phyloP scores from a whole-genome alignment of 352 stramenopile species.

The Detonula confervacea region DNA sequence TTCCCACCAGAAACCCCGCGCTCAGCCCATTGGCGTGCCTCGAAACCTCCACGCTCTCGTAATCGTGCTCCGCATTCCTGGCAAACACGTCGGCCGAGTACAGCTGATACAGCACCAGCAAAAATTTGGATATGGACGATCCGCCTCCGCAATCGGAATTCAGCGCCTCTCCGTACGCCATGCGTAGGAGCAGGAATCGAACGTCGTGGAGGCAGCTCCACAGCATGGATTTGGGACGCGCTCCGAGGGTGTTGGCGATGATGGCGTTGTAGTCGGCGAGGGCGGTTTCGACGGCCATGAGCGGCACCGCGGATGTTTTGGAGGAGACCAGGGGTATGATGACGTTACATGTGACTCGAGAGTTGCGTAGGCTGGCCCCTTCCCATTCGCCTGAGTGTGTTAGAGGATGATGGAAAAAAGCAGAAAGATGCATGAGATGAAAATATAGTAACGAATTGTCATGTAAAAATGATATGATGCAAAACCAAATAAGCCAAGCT shows the following conservation, averaged over 20 bases:
- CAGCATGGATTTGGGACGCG: conserved; percentile 74
- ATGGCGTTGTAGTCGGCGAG: conserved; percentile 74
- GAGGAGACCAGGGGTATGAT: conserved; percentile 82
- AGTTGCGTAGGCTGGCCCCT: conserved; percentile 82
- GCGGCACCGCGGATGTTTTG: conserved; percentile 69
- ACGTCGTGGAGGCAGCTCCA: conserved; percentile 81
- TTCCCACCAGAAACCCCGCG: conserved; percentile 68
- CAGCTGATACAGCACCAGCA: conserved; percentile 78
- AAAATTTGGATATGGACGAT: conserved; percentile 77
- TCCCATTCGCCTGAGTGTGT: conserved; percentile 82
- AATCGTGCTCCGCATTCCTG: conserved; percentile 70
- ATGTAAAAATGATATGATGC: conserved; percentile 67
- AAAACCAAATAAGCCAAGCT: conserved; percentile 59
- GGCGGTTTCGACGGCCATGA: conserved; percentile 75
- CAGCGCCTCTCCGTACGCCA: conserved; percentile 79
- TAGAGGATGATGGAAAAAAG: too few species aligned
- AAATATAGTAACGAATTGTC: neutral
- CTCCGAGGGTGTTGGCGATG: conserved; percentile 68
- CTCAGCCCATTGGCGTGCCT: conserved; percentile 70
- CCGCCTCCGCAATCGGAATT: conserved; percentile 81
- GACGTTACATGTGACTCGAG: conserved; percentile 79
- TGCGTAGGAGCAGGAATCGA: conserved; percentile 76
- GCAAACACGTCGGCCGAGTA: conserved; percentile 78
- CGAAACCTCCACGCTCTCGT: conserved; percentile 56
- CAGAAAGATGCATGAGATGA: too few species aligned